Conservation (phyloP, 2,329 filamentous ascomycete genomes). For the Tolypocladium album region DNA sequence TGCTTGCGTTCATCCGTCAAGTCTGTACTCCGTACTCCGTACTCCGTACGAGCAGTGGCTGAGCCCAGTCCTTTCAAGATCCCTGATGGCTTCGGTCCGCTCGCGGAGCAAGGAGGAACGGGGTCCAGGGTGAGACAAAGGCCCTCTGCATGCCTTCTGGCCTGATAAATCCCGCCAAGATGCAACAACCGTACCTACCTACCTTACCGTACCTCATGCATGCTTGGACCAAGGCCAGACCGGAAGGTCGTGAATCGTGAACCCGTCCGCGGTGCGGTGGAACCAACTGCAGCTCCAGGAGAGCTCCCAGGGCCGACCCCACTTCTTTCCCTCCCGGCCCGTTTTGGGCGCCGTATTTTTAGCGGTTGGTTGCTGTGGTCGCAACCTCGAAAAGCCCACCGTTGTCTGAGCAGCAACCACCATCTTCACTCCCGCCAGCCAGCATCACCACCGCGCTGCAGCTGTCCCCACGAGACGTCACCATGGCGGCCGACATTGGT, state of each 20-base stretch:
- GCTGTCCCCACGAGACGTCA: constrained; percentile 15
- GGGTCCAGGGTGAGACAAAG: too few relatives aligned
- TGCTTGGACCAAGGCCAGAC: background rate
- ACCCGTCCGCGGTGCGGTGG: too few relatives aligned
- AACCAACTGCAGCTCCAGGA: background rate
- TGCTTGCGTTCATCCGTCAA: background rate
- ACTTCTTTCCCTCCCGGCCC: background rate
- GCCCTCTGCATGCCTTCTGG: too few relatives aligned
- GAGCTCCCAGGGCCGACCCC: background rate
- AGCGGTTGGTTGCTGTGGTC: background rate
- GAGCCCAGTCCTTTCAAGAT: too few relatives aligned
- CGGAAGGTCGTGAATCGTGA: too few relatives aligned
- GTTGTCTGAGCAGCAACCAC: background rate
- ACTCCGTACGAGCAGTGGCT: too few relatives aligned
- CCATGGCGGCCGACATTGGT: constrained; percentile 46
- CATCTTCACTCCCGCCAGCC: background rate
- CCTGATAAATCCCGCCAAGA: background rate
- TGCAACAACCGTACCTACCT: background rate
- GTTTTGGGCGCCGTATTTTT: background rate
- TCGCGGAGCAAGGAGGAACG: background rate
- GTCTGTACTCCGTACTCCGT: background rate
- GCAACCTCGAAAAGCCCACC: background rate
- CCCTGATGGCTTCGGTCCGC: background rate
- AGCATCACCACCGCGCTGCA: constrained; percentile 9
- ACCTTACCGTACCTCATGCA: too few relatives aligned